Evolutionary conservation across 371 early-diverging fungal genomes (phyloP), one percentile per base, ranked within the genome.

Genomic region (Dichotomocladium elegans): DNA sequence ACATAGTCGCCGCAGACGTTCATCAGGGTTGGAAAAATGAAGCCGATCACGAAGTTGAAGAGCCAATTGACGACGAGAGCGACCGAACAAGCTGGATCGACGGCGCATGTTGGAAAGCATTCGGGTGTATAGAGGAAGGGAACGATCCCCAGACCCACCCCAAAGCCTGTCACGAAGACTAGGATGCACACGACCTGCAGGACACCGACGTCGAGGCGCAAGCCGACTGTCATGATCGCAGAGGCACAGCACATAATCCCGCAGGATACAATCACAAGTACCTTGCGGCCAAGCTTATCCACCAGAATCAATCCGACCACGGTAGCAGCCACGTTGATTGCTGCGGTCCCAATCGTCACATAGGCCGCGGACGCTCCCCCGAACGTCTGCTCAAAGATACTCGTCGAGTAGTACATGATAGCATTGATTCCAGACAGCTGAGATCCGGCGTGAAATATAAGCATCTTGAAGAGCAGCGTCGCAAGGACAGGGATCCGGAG

Each of bases 381-480:
- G 41, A 76, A 76, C 1, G 71, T 64, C 2, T 25, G 34, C 45
- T 64, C 63, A 29, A 76, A 76, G 29, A 76, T 76, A 33, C 53
- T 60, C 29, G 76, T 76, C 10, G 81, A 80, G 54, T 80, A 88
- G 52, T 80, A 80, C 51, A 84, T 77, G 40, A 85, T 77, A 44
- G 86, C 92, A 58, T 93, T 93, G 75, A 96, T 91, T 25, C 93
- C 94, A 25, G 86, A 81, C 5, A 90, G 71, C 61, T 95, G 94
- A 58, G 94, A 94, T 11, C 64, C 55, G 4, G 68, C 61, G 41
- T 81, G 81, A 12, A 84, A 49, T 19, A 76, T 76, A 60, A 92
- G 89, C 63, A 81, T 62, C 48, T 66, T 64, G 40, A 75, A 37
- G 10, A 60, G 55, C 21, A 75, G 31, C 8, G 52, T 29, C 27